These are phyloP conservation scores for Ganoderma multipileum DNA, from an alignment of 1,284 basidiomycete genomes.

Conservation along the genomic window DNA sequence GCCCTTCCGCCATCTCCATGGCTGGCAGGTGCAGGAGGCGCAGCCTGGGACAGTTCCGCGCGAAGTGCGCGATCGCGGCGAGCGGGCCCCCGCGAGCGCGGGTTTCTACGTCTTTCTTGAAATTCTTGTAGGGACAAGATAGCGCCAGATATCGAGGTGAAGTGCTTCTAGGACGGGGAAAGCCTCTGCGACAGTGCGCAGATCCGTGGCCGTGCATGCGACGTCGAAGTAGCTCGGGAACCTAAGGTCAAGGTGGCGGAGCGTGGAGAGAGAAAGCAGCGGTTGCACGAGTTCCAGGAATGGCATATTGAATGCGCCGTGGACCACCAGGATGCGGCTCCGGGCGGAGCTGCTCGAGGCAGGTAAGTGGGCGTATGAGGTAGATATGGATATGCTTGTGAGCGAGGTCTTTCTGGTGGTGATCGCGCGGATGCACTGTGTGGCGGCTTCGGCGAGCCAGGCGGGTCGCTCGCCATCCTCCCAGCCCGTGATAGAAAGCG, in stretches of 20 bases:
- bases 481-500: too few species aligned
- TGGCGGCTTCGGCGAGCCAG: too few species aligned
- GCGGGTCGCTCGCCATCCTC: too few species aligned
- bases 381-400: too few species aligned
- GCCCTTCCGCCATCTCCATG: background rate
- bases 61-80: background rate
- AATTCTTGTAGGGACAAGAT: too few species aligned
- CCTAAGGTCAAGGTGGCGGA: background rate
- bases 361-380: too few species aligned
- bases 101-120: too few species aligned
- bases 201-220: background rate
- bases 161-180: background rate
- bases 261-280: background rate
- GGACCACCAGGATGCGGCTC: too few species aligned
- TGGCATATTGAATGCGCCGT: background rate
- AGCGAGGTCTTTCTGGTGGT: too few species aligned
- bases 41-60: background rate
- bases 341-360: too few species aligned
- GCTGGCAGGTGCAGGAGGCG: background rate
- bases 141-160: background rate
- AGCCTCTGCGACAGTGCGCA: background rate
- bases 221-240: background rate
- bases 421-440: too few species aligned
- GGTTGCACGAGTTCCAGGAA: background rate
- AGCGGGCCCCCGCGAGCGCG: background rate